A percentile compares a stretch with the other conserved stretches of the same genome.
These are phyloP conservation scores for Xylaria curta DNA, from an alignment of 495 filamentous ascomycete genomes.

Conservation along the genomic window DNA sequence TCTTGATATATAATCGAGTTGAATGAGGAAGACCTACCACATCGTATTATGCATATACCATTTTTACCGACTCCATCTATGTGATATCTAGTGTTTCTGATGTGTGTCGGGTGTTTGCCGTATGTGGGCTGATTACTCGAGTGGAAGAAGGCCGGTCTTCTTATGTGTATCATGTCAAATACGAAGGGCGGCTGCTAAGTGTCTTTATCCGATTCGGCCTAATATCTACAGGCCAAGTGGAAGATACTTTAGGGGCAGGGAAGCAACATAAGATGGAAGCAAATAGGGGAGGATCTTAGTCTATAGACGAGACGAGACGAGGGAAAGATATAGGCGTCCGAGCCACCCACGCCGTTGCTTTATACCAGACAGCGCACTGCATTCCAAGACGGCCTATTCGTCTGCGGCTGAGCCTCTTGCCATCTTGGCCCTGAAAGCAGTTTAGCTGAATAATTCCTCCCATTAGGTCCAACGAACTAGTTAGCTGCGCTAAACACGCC, in stretches of 20 bases:
- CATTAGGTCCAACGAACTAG: background rate
- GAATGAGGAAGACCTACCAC: constrained; percentile 16
- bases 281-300: background rate
- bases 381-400: constrained; percentile 9
- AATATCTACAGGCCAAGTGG: constrained; percentile 14
- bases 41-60: background rate
- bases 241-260: background rate
- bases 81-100: background rate
- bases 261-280: constrained; percentile 9
- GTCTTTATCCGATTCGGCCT: constrained; percentile 22
- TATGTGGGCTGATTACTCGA: background rate
- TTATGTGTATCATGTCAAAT: background rate
- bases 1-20: constrained; percentile 1
- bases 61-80: background rate
- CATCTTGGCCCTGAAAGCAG: constrained; percentile 8
- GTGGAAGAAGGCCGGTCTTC: background rate
- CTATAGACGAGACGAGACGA: constrained; percentile 7
- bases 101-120: background rate
- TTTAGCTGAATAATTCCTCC: background rate
- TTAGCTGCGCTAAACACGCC: constrained; percentile 18
- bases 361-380: background rate
- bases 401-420: constrained; percentile 17
- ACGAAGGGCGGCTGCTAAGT: constrained; percentile 16
- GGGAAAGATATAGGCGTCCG: background rate
- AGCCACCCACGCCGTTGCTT: background rate